Conservation (phyloP, 2,329 filamentous ascomycete species). For the Knufia fluminis region DNA sequence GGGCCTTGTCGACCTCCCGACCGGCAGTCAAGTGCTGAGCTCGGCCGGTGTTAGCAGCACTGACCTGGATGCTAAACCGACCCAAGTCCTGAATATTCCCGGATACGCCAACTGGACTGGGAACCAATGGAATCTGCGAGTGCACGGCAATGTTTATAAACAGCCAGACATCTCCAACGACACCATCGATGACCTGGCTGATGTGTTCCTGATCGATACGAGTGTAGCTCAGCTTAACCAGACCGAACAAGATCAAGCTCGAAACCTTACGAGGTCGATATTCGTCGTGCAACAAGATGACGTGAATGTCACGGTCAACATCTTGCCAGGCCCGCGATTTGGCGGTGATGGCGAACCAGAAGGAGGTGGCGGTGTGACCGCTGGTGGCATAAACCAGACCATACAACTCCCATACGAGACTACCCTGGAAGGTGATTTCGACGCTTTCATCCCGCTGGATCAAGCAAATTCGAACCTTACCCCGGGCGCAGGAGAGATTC, state of each 20-base stretch:
- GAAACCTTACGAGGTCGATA: constrained; percentile 64
- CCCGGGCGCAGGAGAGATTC: constrained; percentile 54
- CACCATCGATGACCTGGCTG: constrained; percentile 59
- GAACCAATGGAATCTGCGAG: constrained; percentile 65
- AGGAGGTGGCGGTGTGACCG: constrained; percentile 42
- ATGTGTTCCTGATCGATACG: constrained; percentile 60
- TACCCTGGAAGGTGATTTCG: constrained; percentile 61
- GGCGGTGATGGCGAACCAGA: constrained; percentile 42
- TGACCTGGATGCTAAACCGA: constrained; percentile 54
- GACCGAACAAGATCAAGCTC: constrained; percentile 55
- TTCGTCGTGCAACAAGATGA: constrained; percentile 65
- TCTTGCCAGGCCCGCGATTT: constrained; percentile 50
- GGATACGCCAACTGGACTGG: constrained; percentile 69
- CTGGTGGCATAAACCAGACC: constrained; percentile 53
- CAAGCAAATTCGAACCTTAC: constrained; percentile 48
- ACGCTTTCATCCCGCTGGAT: constrained; percentile 56
- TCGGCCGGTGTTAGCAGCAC: constrained; percentile 51
- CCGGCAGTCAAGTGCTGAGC: constrained; percentile 50
- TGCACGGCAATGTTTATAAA: constrained; percentile 76
- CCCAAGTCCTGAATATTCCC: constrained; percentile 62
- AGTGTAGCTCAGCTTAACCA: constrained; percentile 50
- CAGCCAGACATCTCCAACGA: constrained; percentile 57
- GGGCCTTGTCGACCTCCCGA: constrained; percentile 59
- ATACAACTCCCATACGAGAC: constrained; percentile 57
- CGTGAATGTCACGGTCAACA: constrained; percentile 53